These are phyloP conservation scores for Ziziphus jujuba DNA, from an alignment of 306 rosid species.

Conservation along the genomic window DNA sequence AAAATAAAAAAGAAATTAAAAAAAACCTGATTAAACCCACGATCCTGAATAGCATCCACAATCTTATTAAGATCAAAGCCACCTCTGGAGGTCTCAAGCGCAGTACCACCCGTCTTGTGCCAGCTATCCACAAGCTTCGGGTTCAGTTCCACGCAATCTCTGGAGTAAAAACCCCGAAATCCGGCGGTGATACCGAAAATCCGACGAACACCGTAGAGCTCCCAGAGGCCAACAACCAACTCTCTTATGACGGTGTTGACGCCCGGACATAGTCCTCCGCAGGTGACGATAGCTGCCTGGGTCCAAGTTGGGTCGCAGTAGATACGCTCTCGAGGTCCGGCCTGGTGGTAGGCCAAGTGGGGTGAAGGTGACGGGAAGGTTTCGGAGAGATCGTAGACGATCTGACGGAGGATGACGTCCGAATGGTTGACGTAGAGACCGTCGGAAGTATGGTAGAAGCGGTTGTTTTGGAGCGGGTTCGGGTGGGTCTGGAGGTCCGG, in stretches of 20 bases:
- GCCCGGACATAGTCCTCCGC: slow-evolving; percentile 78
- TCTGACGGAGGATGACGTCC: slow-evolving; percentile 47
- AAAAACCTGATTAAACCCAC: slow-evolving; percentile 66
- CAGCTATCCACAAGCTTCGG: slow-evolving; percentile 45
- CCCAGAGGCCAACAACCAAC: slow-evolving; percentile 66
- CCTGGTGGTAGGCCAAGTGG: slow-evolving; percentile 31
- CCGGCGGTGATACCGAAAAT: slow-evolving; percentile 71
- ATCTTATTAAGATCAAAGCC: slow-evolving; percentile 68
- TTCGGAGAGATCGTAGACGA: slow-evolving; percentile 38
- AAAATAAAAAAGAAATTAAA: not conserved
- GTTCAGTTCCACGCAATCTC: slow-evolving; percentile 35
- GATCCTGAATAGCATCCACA: slow-evolving; percentile 61
- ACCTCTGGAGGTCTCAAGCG: slow-evolving; percentile 77
- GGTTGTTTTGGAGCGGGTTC: slow-evolving; percentile 41
- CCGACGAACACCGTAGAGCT: slow-evolving; percentile 66
- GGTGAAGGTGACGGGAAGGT: slow-evolving; percentile 1
- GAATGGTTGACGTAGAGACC: slow-evolving; percentile 41
- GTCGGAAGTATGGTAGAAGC: slow-evolving; percentile 35
- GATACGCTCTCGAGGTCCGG: slow-evolving; percentile 45
- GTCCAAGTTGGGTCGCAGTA: slow-evolving; percentile 26
- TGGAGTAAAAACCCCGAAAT: slow-evolving; percentile 70
- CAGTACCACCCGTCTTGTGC: slow-evolving; percentile 74
- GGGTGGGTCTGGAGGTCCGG: slow-evolving; percentile 22
- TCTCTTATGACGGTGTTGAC: slow-evolving; percentile 81
- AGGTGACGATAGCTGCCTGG: slow-evolving; percentile 66